These are phyloP conservation scores for Drosera spatulata DNA, from an alignment of 179 eudicot genomes.

Conservation along the genomic window DNA sequence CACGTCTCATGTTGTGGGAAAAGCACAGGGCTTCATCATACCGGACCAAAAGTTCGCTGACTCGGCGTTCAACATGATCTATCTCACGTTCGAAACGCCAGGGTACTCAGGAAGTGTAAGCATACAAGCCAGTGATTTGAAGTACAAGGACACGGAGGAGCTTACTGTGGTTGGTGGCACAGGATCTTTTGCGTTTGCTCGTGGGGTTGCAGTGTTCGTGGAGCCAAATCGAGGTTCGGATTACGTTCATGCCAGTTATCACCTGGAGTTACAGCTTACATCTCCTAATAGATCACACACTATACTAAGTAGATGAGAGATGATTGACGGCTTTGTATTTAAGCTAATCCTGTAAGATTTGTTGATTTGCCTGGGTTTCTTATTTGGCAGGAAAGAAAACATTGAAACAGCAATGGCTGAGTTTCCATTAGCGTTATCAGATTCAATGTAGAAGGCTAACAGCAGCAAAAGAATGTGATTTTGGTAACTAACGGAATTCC, in stretches of 20 bases:
- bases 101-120: conserved; percentile 58
- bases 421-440: too few species aligned
- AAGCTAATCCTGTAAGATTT: too few species aligned
- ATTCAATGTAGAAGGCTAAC: too few species aligned
- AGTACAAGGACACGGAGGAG: conserved; percentile 23
- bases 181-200: conserved; percentile 68
- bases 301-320: conserved; percentile 18
- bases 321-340: too few species aligned
- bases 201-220: conserved; percentile 52
- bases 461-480: too few species aligned
- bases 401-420: too few species aligned
- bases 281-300: conserved; percentile 35
- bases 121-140: conserved; percentile 35
- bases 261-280: conserved; percentile 36
- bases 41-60: conserved; percentile 49
- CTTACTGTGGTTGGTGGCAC: conserved; percentile 76
- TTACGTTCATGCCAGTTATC: conserved; percentile 22
- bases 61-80: conserved; percentile 57
- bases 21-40: conserved; percentile 71
- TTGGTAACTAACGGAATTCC: too few species aligned
- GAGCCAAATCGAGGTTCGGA: conserved; percentile 13
- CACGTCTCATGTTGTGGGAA: conserved; percentile 50
- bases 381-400: too few species aligned
- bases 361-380: too few species aligned
- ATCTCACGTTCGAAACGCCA: conserved; percentile 42